A percentile compares a stretch with the other conserved stretches of the same genome.
Evolutionary conservation across 306 rosid genomes (phyloP).

Genomic region (Ceratonia siliqua): DNA sequence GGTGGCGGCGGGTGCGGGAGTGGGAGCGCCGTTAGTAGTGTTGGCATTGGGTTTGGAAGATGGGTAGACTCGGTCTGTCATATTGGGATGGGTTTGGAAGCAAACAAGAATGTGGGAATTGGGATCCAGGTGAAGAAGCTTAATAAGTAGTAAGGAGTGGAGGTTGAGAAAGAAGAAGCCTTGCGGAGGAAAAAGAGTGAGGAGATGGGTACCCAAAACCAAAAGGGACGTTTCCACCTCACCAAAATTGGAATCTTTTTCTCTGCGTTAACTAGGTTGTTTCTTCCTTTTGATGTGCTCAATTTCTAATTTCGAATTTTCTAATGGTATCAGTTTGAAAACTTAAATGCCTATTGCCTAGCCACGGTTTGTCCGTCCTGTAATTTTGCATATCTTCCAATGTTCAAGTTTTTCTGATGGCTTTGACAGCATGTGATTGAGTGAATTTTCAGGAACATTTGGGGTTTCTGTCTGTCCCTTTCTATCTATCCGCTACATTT

Average conservation of each 20-base stretch:
- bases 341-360: constrained; percentile 49
- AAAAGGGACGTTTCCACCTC: constrained; percentile 57
- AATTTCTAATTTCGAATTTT: neutral
- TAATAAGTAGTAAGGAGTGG: neutral
- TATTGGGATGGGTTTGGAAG: neutral
- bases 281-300: constrained; percentile 5
- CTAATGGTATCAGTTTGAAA: neutral
- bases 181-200: constrained; percentile 31
- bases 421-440: constrained; percentile 47
- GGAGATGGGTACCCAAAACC: constrained; percentile 36
- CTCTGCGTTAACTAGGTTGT: neutral
- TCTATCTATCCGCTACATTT: neutral
- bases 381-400: constrained; percentile 11
- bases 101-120: too few species aligned
- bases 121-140: neutral
- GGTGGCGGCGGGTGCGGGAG: constrained; percentile 22
- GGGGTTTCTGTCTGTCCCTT: constrained; percentile 39
- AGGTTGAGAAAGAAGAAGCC: constrained; percentile 32
- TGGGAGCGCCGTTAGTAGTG: constrained; percentile 35
- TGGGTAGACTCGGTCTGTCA: constrained; percentile 15
- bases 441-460: constrained; percentile 48
- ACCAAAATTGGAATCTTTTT: constrained; percentile 44
- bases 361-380: constrained; percentile 22
- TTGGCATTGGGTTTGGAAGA: constrained; percentile 32
- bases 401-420: neutral